A percentile compares a stretch with the other conserved stretches of the same genome.
Conservation (phyloP, 2,329 filamentous ascomycete genomes). For the Exophiala dermatitidis region DNA sequence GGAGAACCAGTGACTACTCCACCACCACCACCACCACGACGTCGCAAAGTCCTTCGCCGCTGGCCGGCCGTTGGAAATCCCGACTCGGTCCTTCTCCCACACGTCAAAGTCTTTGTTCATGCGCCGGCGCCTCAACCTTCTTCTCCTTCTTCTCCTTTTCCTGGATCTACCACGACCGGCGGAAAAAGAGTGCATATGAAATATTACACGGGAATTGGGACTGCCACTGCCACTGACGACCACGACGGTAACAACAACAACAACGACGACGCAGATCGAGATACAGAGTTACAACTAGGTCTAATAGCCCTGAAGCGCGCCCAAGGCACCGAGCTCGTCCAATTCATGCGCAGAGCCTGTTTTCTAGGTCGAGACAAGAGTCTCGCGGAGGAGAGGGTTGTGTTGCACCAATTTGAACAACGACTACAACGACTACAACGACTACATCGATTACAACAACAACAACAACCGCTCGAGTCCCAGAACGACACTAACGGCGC, state of each 20-base stretch:
- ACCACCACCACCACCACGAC: constrained; percentile 5
- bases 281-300: neutral
- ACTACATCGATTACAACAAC: too few relatives aligned
- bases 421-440: too few relatives aligned
- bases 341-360: constrained; percentile 38
- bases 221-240: too few relatives aligned
- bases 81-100: constrained; percentile 21
- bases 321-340: constrained; percentile 38
- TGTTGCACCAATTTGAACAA: neutral
- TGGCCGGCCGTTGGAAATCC: constrained; percentile 22
- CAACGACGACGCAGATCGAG: neutral
- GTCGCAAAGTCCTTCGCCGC: constrained; percentile 23
- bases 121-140: neutral
- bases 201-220: too few relatives aligned
- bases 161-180: neutral
- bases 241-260: too few relatives aligned
- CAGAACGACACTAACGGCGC: too few relatives aligned
- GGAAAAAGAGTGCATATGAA: too few relatives aligned
- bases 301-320: constrained; percentile 30
- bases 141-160: neutral
- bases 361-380: constrained; percentile 39
- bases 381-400: constrained; percentile 34
- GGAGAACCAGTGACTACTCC: neutral
- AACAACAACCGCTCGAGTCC: too few relatives aligned
- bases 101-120: constrained; percentile 18